Conservation (phyloP, 352 stramenopile species). For the Phytopythium aichiense region DNA sequence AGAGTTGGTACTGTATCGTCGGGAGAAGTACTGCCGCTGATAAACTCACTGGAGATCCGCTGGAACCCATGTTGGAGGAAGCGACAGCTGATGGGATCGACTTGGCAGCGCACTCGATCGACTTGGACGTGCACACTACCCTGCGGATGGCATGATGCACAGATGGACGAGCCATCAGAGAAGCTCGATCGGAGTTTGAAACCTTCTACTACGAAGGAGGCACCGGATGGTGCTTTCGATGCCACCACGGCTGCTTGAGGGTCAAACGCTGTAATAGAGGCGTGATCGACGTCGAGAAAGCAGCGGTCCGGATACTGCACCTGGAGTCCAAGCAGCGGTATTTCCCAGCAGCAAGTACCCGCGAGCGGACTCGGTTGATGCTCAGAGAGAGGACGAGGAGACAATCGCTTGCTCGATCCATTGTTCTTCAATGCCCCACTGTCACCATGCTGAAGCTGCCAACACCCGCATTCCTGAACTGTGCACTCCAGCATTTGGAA, state of each 20-base stretch:
- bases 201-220: conserved; percentile 29
- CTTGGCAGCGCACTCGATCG: conserved; percentile 40
- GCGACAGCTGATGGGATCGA: conserved; percentile 24
- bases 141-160: conserved; percentile 40
- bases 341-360: not conserved
- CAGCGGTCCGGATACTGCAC: conserved; percentile 24
- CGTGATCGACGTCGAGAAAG: conserved; percentile 37
- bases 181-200: conserved; percentile 42
- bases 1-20: conserved; percentile 10
- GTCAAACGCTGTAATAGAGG: conserved; percentile 19
- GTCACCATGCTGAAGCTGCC: not conserved
- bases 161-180: conserved; percentile 44
- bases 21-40: not conserved
- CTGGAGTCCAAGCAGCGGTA: conserved; percentile 1
- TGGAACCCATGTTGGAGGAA: conserved; percentile 13
- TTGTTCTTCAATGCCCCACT: not conserved
- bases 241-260: conserved; percentile 14
- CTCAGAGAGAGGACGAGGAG: not conserved
- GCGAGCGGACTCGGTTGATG: not conserved
- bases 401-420: not conserved
- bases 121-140: conserved; percentile 36
- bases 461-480: conserved; percentile 51
- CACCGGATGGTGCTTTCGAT: not conserved
- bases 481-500: conserved; percentile 75
- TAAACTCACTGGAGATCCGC: not conserved